phyloP scores from a whole-genome alignment of 164 flowering plant genomes.

The Sedum album region DNA sequence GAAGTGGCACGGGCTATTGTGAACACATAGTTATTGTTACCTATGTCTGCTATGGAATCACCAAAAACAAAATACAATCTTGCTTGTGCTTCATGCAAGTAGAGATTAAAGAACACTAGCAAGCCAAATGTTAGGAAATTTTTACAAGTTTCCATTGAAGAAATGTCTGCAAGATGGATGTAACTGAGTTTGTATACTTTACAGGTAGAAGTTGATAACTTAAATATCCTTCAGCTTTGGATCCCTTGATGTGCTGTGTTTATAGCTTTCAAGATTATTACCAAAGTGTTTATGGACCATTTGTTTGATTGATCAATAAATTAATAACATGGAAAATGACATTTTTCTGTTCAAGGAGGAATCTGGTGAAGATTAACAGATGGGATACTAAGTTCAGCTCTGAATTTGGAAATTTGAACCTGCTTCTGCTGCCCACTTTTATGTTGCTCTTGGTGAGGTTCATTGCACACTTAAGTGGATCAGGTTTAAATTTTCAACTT shows the following conservation, averaged over 20 bases:
- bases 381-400: neutral
- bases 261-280: neutral
- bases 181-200: neutral
- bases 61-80: conserved; percentile 30
- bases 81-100: neutral
- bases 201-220: neutral
- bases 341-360: neutral
- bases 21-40: conserved; percentile 27
- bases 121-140: neutral
- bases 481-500: neutral
- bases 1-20: conserved; percentile 28
- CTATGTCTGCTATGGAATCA: conserved; percentile 28
- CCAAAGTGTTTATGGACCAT: neutral
- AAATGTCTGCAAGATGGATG: neutral
- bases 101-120: neutral
- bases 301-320: too few species aligned
- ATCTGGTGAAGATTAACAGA: neutral
- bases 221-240: too few species aligned
- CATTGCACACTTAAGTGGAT: neutral
- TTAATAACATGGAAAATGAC: neutral
- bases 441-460: neutral
- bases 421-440: neutral
- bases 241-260: neutral
- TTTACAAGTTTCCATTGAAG: neutral
- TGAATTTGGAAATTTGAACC: neutral